Evolutionary conservation across 306 rosid species (phyloP).

Genomic region (Pterocarpus macrocarpus): DNA sequence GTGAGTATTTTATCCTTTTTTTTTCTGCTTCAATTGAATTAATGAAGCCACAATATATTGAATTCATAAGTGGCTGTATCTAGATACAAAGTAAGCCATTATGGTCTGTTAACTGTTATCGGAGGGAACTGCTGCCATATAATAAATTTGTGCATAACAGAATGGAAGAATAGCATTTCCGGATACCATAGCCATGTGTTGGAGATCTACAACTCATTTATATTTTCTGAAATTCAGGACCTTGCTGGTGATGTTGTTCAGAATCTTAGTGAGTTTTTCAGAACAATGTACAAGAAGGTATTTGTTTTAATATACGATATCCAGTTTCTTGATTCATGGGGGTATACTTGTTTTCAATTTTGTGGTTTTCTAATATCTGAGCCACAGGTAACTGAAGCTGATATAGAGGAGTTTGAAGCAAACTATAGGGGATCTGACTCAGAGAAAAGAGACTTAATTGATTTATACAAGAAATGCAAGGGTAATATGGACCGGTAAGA

Average conservation of each 20-base stretch:
- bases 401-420: slow-evolving; percentile 87
- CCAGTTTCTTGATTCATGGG: slow-evolving; percentile 20
- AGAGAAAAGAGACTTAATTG: slow-evolving; percentile 81
- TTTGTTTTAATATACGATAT: slow-evolving; percentile 23
- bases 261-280: slow-evolving; percentile 77
- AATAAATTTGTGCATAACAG: background rate
- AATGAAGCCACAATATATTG: background rate
- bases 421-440: slow-evolving; percentile 86
- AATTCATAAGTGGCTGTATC: slow-evolving; percentile 11
- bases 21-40: slow-evolving; percentile 9
- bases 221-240: slow-evolving; percentile 64
- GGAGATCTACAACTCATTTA: slow-evolving; percentile 8
- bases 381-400: slow-evolving; percentile 84
- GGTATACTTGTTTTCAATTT: background rate
- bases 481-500: slow-evolving; percentile 86
- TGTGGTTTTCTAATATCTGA: slow-evolving; percentile 10
- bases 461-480: slow-evolving; percentile 70
- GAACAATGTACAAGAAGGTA: slow-evolving; percentile 79
- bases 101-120: slow-evolving; percentile 6
- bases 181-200: slow-evolving; percentile 10
- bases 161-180: slow-evolving; percentile 11
- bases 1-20: slow-evolving; percentile 54
- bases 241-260: slow-evolving; percentile 85
- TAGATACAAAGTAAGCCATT: background rate
- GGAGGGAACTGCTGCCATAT: background rate